phyloP scores from a whole-genome alignment of 192 early-diverging fungal genomes.

The Coemansia sp. region DNA sequence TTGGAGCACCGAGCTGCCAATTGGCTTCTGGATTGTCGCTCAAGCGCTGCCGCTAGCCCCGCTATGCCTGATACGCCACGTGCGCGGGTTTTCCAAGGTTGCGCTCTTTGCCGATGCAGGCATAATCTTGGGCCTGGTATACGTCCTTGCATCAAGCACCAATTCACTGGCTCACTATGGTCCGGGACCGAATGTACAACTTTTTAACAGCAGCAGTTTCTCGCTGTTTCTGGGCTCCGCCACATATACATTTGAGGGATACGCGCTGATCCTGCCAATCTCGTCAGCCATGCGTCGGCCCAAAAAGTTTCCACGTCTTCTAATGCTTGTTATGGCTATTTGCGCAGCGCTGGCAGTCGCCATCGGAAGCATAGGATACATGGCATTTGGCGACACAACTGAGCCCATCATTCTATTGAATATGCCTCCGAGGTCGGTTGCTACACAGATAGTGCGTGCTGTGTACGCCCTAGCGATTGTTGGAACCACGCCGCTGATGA shows the following conservation, averaged over 20 bases:
- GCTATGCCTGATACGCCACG: conserved; percentile 82
- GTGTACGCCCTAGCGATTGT: conserved; percentile 91
- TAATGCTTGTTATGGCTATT: conserved; percentile 69
- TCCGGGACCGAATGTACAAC: conserved; percentile 56
- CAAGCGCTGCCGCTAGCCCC: conserved; percentile 74
- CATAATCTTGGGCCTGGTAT: conserved; percentile 80
- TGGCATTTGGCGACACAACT: conserved; percentile 79
- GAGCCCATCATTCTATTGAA: conserved; percentile 86
- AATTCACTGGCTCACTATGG: conserved; percentile 38
- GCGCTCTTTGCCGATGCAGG: conserved; percentile 89
- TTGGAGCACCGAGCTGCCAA: conserved; percentile 41
- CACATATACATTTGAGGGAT: conserved; percentile 85
- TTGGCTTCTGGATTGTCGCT: conserved; percentile 69
- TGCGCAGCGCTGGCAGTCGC: conserved; percentile 75
- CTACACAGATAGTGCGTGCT: conserved; percentile 69
- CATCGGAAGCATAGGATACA: conserved; percentile 77
- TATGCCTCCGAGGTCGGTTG: conserved; percentile 62
- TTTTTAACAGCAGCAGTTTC: conserved; percentile 73
- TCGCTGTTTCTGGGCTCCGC: conserved; percentile 92
- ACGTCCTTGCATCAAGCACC: conserved; percentile 64
- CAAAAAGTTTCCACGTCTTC: conserved; percentile 72
- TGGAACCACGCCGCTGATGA: conserved; percentile 82
- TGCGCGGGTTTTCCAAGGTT: conserved; percentile 79
- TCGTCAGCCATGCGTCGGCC: conserved; percentile 79
- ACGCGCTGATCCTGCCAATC: conserved; percentile 74